Evolutionary conservation across 2,329 filamentous ascomycete species (phyloP), one percentile per base, ranked within the genome.

Genomic region (Bertia moriformis): DNA sequence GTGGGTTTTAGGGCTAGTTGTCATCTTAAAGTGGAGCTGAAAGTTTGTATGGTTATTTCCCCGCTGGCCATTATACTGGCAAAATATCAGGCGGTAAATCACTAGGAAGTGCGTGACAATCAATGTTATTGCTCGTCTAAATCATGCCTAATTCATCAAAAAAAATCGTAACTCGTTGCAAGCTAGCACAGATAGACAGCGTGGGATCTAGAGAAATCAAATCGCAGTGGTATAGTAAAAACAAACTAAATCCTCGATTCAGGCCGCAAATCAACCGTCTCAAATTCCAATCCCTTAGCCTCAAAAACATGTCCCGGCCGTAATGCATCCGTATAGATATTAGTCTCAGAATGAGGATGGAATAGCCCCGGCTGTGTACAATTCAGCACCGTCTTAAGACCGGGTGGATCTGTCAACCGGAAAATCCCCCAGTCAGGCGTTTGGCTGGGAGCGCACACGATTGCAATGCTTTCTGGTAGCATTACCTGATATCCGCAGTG

Each of bases 401-500:
- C 91, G 0, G 91, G 89, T 0, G 91, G 91, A 57, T 95, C 84
- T 0, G 91, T 98, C 3, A 98, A 66, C 22, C 91, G 77, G 60
- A 96, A 98, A 18, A 93, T 82, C 38, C 91, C 91, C 66, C 85
- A 89, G 44, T 85, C 82, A 35, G 83, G 83, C 24, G 69, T 66
- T 50, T 83, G 85, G 41, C 72, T 81, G 1, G 91, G 91, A 4
- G 91, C 85, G 60, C 91, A 98, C 29, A 98, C 91, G 50, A 98
- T 93, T 3, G 91, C 91, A 45, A 98, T 87, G 49, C 85, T 93
- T 65, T 98, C 91, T 1, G 87, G 81, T 60, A 96, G 73, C 86
- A 95, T 95, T 43, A 91, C 78, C 59, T 98, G 91, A 55, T 95
- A 96, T 10, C 87, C 87, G 3, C 80, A 79, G 53, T 94, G 89